Conservation (phyloP, 352 stramenopile genomes). For the Phytophthora chlamydospora region DNA sequence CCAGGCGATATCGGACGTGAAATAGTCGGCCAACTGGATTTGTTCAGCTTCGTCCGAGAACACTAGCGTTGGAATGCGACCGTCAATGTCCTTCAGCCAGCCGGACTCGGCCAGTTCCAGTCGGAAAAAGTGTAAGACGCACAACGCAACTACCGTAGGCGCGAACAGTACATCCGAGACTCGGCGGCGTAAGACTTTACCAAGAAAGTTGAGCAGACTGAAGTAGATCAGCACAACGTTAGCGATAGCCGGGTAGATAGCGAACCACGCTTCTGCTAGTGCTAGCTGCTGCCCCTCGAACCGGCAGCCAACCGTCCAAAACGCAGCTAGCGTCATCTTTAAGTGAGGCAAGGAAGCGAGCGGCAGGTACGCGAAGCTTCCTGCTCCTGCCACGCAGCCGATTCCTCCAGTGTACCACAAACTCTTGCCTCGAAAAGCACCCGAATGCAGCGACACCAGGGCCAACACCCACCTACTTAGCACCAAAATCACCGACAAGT, state of each 20-base stretch:
- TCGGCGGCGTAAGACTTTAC: slow-evolving; percentile 34
- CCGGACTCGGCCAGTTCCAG: slow-evolving; percentile 4
- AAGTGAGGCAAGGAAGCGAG: slow-evolving; percentile 6
- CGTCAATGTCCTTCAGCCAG: slow-evolving; percentile 11
- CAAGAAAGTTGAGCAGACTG: slow-evolving; percentile 44
- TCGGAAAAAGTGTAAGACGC: slow-evolving; percentile 27
- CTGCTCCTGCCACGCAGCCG: not conserved
- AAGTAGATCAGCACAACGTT: slow-evolving; percentile 28
- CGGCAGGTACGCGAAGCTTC: not conserved
- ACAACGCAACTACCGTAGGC: slow-evolving; percentile 27
- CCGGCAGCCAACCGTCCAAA: slow-evolving; percentile 22
- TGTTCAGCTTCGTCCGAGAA: slow-evolving; percentile 10
- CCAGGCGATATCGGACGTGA: slow-evolving; percentile 28
- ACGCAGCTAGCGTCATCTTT: slow-evolving; percentile 6
- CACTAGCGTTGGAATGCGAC: slow-evolving; percentile 22
- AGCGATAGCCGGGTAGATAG: slow-evolving; percentile 26
- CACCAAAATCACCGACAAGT: not conserved
- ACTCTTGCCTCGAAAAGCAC: not conserved
- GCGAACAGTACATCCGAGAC: slow-evolving; percentile 37
- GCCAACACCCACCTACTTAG: slow-evolving; percentile 1
- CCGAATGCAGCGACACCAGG: not conserved
- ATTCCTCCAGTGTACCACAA: slow-evolving; percentile 5
- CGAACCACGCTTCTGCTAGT: slow-evolving; percentile 40
- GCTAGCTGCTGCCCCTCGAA: slow-evolving; percentile 39
- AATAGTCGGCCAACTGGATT: slow-evolving; percentile 25